Evolutionary conservation across 495 filamentous ascomycete species (phyloP), one percentile per base, ranked within the genome.

Genomic region (Penicillium egyptiacum): DNA sequence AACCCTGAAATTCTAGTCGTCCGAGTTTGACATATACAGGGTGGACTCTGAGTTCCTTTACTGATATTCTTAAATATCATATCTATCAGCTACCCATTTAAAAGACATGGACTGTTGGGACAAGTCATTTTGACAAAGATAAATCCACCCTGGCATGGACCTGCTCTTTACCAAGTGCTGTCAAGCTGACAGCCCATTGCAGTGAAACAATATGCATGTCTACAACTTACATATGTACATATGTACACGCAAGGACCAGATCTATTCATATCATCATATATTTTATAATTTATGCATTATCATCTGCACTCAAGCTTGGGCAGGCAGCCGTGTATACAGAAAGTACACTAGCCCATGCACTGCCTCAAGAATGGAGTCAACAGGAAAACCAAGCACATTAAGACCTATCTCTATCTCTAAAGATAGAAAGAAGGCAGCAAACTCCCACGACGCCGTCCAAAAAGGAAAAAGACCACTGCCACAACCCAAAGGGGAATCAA

Each of bases 401-500:
- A 26, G 40, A 28, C 16, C 28, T 17, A 26, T 50, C 33, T 40
- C n/a, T 9, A 26, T 50, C 22, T 26, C 48, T 25, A 39, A 39
- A 50, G 47, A 50, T n/a, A n/a, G 20, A 50, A 50, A 39, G 33
- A 50, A 5, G 9, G 6, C 7, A 26, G 19, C n/a, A 39, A 1
- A 40, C 26, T 31, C 26, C n/a, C 26, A 48, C 26, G 31, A 30
- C 45, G 45, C 45, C 45, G 31, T 48, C 26, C 35, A 7, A 30
- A 12, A 12, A n/a, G n/a, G n/a, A 57, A 30, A 60, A 56, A 55
- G 46, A 47, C 57, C 50, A 28, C 31, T 25, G 47, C 39, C 62
- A 48, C 26, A 48, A 19, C 3, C 45, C 45, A 48, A 17, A 48
- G 50, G 50, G 57, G 46, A 57, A 57, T 61, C 53, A 60, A 46